Base-by-base conservation (phyloP, 176 grass and related monocot genomes). In the Saccharum spontaneum region DNA sequence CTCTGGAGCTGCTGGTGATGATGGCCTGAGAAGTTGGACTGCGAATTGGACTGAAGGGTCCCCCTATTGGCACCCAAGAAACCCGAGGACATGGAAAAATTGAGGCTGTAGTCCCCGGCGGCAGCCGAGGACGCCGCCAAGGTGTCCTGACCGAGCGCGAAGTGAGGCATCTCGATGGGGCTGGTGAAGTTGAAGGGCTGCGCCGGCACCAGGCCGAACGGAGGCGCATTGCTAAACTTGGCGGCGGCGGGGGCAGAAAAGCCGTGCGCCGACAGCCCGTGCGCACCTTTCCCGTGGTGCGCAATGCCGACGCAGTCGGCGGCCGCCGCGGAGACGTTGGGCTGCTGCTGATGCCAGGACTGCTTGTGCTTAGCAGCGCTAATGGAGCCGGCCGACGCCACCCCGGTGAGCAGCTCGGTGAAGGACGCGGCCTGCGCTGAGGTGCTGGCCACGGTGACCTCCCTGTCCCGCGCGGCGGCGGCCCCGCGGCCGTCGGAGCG, bases 31-130 rank as follows among this genome's bases (percentile, higher is more conserved):
- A 88, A 91, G 20, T 76, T 76, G 18, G 92, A 76, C 79, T 74
- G 89, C 44, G 94, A 94, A 94, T 97, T 97, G 94, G 94, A 97
- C 94, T 94, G 94, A 97, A 97, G 94, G 94, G 94, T 89, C 90
- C 94, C 92, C 94, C 94, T 97, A 67, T 74, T 92, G 94, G 87
- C 84, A 87, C 92, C 94, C 79, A 91, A 50, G 69, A 90, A 82
- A 88, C 89, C 89, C 11, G 92, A 94, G 36, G 90, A 85, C 60
- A 94, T 94, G 38, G 92, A 94, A 86, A 94, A 94, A 83, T 90
- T 82, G 83, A 94, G 90, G 85, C 72, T 97, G 80, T 94, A 94
- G 79, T 94, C 90, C 36, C 83, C 92, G 46, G 90, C 79, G 16
- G 88, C 31, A 67, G 82, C 24, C 22, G 84, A 43, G 1, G 84